Evolutionary conservation across 2,329 filamentous ascomycete species (phyloP), one percentile per base, ranked within the genome.

Genomic region (Fusarium neocosmosporiellum): DNA sequence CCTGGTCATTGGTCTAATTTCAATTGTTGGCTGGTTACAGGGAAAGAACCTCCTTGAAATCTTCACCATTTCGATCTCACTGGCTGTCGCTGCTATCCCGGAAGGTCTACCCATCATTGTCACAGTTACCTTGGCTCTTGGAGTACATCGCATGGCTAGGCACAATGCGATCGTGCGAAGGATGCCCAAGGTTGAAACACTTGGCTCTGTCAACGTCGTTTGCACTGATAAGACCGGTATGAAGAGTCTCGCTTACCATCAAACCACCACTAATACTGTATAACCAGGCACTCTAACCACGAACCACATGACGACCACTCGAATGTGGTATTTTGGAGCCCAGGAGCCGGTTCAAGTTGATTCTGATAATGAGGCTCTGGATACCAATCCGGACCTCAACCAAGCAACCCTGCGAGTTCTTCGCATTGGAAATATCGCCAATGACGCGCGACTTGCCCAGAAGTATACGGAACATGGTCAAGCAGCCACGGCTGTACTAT

Each of bases 131-230:
- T 87, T 99, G 63, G 96, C 96, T 41, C 88, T 99, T 16, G 97
- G 96, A 16, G 97, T 99, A 10, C 90, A 99, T 78, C 92, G 96
- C 66, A 99, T 99, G 96, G 97, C 96, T 69, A 94, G 92, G 79
- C 91, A 96, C 77, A 94, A 97, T 80, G 96, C 96, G 10, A 99
- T 99, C 80, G 96, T 99, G 68, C 93, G 96, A 75, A 92, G 94
- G 79, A 92, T 99, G 83, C 97, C 97, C 24, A 98, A 96, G 82
- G 97, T 99, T 10, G 96, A 99, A 81, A 99, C 96, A 1, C 85
- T 99, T 7, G 97, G 97, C 10, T 98, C 95, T n/a, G 96, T 99
- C 67, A 99, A 98, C 78, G 95, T 99, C n/a, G 94, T 99, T 8
- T 99, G 97, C 85, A 98, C 95, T 75, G 96, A 99, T 86, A 99